phyloP scores from a whole-genome alignment of 106 monocot species.

The Allium cepa region DNA sequence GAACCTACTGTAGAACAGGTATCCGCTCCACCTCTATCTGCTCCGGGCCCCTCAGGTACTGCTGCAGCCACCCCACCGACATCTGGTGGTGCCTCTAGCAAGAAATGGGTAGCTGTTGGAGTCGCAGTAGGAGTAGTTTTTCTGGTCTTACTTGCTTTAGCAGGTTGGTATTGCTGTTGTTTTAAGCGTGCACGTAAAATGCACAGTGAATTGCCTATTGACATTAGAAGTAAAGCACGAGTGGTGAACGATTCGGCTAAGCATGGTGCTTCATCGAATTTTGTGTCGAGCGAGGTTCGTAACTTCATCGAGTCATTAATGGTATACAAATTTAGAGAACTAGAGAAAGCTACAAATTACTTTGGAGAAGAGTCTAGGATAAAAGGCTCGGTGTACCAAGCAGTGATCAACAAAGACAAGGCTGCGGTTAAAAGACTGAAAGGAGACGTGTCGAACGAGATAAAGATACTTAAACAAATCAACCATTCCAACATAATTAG shows the following conservation, averaged over 20 bases:
- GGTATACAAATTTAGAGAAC: constrained; percentile 26
- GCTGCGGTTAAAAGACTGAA: constrained; percentile 14
- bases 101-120: constrained; percentile 7
- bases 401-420: constrained; percentile 9
- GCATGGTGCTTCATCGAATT: constrained; percentile 13
- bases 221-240: not conserved
- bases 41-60: not conserved
- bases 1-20: constrained; percentile 6
- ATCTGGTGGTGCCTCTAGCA: constrained; percentile 7
- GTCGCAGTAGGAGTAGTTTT: constrained; percentile 19
- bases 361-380: constrained; percentile 9
- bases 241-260: constrained; percentile 9
- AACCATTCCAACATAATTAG: constrained; percentile 18
- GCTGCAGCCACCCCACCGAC: not conserved
- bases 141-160: constrained; percentile 5
- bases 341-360: constrained; percentile 12
- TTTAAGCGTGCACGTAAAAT: not conserved
- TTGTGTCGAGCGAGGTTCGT: constrained; percentile 29
- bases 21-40: constrained; percentile 17
- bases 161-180: not conserved
- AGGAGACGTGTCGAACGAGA: constrained; percentile 11
- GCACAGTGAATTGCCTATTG: too few species aligned
- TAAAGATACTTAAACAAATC: constrained; percentile 19
- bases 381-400: constrained; percentile 13
- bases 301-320: constrained; percentile 31